These are phyloP conservation scores for Lactarius quietus DNA, from an alignment of 768 basidiomycete genomes.

Conservation along the genomic window DNA sequence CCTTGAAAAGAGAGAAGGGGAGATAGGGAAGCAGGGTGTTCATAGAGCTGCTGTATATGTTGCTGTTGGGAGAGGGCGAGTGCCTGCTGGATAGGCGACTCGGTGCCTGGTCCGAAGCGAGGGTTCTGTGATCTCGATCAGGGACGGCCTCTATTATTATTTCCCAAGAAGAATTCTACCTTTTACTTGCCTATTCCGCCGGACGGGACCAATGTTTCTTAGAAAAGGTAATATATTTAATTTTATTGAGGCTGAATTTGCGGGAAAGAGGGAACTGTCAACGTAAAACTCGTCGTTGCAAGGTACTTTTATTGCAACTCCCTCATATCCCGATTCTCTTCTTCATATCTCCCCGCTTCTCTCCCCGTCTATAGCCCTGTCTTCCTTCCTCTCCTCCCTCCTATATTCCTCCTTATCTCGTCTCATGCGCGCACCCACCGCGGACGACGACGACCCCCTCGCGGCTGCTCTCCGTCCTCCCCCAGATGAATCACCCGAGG, in stretches of 20 bases:
- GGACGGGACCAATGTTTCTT: conserved; percentile 2
- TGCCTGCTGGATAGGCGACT: not conserved
- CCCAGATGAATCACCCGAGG: conserved; percentile 61
- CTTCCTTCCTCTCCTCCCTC: not conserved
- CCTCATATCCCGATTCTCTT: conserved; percentile 1
- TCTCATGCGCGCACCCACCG: conserved; percentile 28
- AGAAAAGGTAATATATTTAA: not conserved
- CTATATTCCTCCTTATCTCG: not conserved
- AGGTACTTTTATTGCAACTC: no score
- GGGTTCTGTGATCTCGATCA: conserved; percentile 16
- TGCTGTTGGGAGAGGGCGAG: not conserved
- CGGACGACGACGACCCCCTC: conserved; percentile 73
- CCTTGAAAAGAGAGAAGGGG: not conserved
- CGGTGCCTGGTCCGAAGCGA: conserved; percentile 22
- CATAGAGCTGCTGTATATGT: not conserved
- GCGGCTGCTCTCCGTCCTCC: conserved; percentile 65
- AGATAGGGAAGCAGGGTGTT: not conserved
- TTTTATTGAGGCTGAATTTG: not conserved
- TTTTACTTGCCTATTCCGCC: not conserved
- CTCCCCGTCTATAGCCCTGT: not conserved
- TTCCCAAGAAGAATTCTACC: conserved; percentile 2
- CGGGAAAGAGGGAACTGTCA: not conserved
- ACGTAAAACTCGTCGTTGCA: not conserved
- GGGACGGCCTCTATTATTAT: conserved; percentile 3
- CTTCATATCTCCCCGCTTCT: not conserved